Conservation (phyloP, 1,139 yeast genomes). For the Saccharomyces hybrid region DNA sequence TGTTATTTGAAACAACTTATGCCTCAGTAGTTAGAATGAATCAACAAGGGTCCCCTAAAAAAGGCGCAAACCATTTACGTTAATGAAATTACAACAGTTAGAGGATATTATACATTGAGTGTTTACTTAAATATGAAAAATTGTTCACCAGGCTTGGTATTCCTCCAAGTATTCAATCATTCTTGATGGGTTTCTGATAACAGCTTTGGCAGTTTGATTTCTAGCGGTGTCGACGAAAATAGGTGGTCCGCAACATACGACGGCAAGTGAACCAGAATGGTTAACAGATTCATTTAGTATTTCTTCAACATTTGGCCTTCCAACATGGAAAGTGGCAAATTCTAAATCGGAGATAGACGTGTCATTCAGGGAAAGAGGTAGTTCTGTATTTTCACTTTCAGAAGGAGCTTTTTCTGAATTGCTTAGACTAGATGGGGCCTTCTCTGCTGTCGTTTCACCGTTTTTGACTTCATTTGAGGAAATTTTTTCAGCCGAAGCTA, state of each 20-base stretch:
- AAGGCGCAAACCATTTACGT: neutral
- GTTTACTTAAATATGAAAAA: neutral
- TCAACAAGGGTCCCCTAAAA: neutral
- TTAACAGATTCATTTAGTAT: conserved; percentile 27
- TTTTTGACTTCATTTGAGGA: neutral
- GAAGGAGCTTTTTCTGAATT: neutral
- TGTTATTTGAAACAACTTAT: neutral
- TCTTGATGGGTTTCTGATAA: conserved; percentile 10
- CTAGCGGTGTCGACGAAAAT: conserved; percentile 46
- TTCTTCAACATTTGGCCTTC: conserved; percentile 40
- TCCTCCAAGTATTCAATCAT: conserved; percentile 23
- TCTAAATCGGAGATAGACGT: neutral
- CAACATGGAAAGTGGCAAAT: conserved; percentile 27
- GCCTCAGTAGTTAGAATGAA: neutral
- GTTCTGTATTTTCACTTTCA: neutral
- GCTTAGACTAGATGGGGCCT: neutral
- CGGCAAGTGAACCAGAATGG: conserved; percentile 32
- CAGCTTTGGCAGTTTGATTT: conserved; percentile 28
- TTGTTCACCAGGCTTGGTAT: conserved; percentile 22
- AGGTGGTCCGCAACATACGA: conserved; percentile 46
- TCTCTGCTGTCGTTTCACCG: neutral
- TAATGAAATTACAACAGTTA: neutral
- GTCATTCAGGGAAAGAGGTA: neutral
- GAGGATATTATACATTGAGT: neutral
- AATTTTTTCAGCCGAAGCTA: neutral